phyloP scores from a whole-genome alignment of 495 filamentous ascomycete genomes.

The Aspergillus ellipticus region DNA sequence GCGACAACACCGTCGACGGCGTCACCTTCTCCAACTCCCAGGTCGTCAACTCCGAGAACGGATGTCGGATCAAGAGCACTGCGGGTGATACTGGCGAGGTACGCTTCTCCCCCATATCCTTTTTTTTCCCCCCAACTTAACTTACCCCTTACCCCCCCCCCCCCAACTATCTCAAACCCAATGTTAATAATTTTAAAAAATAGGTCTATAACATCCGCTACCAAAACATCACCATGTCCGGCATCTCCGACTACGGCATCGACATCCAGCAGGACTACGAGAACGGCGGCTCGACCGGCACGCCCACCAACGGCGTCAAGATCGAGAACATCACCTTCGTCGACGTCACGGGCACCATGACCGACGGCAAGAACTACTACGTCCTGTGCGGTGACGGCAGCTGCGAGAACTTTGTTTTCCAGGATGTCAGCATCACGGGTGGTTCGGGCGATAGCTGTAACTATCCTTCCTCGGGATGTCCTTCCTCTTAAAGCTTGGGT shows the following conservation, averaged over 20 bases:
- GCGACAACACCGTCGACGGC: slow-evolving; percentile 44
- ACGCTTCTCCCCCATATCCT: not conserved
- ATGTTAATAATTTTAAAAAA: no score
- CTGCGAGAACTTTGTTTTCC: slow-evolving; percentile 42
- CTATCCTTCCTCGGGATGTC: slow-evolving; percentile 24
- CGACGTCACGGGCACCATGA: slow-evolving; percentile 40
- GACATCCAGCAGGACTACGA: slow-evolving; percentile 48
- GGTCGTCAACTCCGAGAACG: slow-evolving; percentile 33
- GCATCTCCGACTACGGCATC: slow-evolving; percentile 45
- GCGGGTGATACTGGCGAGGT: slow-evolving; percentile 35
- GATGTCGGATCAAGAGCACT: slow-evolving; percentile 47
- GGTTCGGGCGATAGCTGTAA: slow-evolving; percentile 45
- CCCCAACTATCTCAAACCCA: not conserved
- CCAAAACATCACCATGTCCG: slow-evolving; percentile 36
- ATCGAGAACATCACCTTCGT: slow-evolving; percentile 38
- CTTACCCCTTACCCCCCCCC: no score
- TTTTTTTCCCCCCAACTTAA: not conserved
- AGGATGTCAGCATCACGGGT: slow-evolving; percentile 34
- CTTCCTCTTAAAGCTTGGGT: no score
- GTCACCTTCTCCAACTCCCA: slow-evolving; percentile 33
- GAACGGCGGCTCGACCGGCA: slow-evolving; percentile 46
- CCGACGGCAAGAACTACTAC: slow-evolving; percentile 38
- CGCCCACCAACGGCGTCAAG: slow-evolving; percentile 40
- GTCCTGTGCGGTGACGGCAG: slow-evolving; percentile 46
- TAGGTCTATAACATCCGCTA: slow-evolving; percentile 39